Evolutionary conservation across 164 flowering plant genomes (phyloP), one percentile per base, ranked within the genome.

Genomic region (Piper longum): DNA sequence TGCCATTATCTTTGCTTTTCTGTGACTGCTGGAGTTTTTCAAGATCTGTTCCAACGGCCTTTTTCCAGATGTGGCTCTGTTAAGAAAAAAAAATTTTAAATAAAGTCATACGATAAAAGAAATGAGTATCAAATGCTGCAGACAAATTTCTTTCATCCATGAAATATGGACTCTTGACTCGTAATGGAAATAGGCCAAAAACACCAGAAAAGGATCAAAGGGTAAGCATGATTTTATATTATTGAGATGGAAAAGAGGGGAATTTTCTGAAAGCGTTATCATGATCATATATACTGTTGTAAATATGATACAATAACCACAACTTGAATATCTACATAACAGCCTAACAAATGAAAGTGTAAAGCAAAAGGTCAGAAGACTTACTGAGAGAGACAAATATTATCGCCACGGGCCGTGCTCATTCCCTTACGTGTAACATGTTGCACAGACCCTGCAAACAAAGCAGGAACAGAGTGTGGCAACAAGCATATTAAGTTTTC

Each of bases 1-100:
- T 16, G 88, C 91, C 57, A 69, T 69, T 39, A 77, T 61, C 75
- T 75, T 85, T 8, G 91, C 89, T 75, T 79, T 80, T 78, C 80
- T 89, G 75, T 62, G 87, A 57, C 82, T 75, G 55, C 73, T 78
- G 17, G 96, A 82, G 65, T 82, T 78, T 77, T 73, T 76, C 11
- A 85, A 63, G 67, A 89, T 71, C 41, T 17, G 41, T n/a, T 79
- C 79, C 67, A 86, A 36, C 9, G 70, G 52, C 67, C 70, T 56
- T 3, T 68, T 44, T 39, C 48, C 41, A 13, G 60, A 14, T 4
- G 26, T 8, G 11, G 36, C 12, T 14, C 71, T 69, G 60, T 41
- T 57, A 12, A 19, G 41, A 36, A 57, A 36, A 57, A 26, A 19
- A 41, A 6, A 6, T 5, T 48, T 48, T 48, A 1, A 48, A 48